Base-by-base conservation (phyloP, 495 filamentous ascomycete species). In the Aspergillus asperescens region DNA sequence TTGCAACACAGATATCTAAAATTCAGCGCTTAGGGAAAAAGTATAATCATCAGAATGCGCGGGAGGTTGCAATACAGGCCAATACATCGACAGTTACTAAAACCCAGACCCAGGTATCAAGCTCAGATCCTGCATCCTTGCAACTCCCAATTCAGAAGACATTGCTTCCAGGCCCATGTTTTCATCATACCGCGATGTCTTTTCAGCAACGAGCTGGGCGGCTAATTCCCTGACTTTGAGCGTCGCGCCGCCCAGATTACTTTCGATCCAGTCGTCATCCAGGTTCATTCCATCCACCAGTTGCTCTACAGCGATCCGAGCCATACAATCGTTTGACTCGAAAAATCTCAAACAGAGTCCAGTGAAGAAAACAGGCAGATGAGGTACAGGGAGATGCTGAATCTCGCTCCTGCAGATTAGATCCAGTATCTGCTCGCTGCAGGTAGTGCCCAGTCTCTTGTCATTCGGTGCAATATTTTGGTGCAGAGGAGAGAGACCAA, bases 361-460 rank as follows among this genome's bases (percentile, higher is more conserved):
- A 43, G 16, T 27, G 40, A 43, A 43, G 40, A 43, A 43, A 24
- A 43, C 40, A 27, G 20, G 22, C 22, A 43, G 40, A 8, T n/a
- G 22, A 2, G 40, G 40, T 12, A 43, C 40, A 15, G 40, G 40
- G 20, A 43, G 40, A 43, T 43, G 10, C 22, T 43, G 22, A 24
- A 43, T 43, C 40, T 43, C 40, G 22, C 40, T 22, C 22, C 40
- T 4, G 22, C 18, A 16, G 40, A 24, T 4, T 28, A 39, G 19
- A 22, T 43, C 40, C 15, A 43, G 40, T 43, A 48, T 48, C 44
- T 48, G 27, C 27, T 34, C 20, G 16, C 25, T 32, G 44, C 44
- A 35, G 28, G 5, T 32, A 34, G 15, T 23, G 6, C 28, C 5
- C 7, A 34, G 27, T 34, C 27, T 43, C 22, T 43, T 12, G 20